phyloP scores from a whole-genome alignment of 2,329 filamentous ascomycete species.

The Hypoxylon sp. region DNA sequence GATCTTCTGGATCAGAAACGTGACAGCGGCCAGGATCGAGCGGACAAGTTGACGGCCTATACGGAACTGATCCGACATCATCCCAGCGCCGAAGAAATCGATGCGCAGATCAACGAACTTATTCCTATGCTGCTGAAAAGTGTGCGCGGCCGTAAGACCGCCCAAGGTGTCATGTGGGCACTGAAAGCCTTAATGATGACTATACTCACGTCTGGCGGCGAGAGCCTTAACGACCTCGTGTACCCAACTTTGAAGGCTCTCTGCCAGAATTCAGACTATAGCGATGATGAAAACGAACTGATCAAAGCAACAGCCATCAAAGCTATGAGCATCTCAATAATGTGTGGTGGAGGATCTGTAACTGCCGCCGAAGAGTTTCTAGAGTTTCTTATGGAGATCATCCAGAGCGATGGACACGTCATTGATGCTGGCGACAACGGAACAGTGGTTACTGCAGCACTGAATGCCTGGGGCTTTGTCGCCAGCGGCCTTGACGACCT shows the following conservation, averaged over 20 bases:
- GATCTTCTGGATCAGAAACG: slow-evolving; percentile 83
- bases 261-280: slow-evolving; percentile 77
- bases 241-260: slow-evolving; percentile 71
- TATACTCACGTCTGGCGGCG: slow-evolving; percentile 75
- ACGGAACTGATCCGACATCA: slow-evolving; percentile 77
- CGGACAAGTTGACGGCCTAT: slow-evolving; percentile 74
- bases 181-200: slow-evolving; percentile 81
- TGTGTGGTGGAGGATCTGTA: slow-evolving; percentile 81
- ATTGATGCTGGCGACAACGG: slow-evolving; percentile 80
- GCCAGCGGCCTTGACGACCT: slow-evolving; percentile 84
- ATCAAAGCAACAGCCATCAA: slow-evolving; percentile 81
- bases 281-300: slow-evolving; percentile 70
- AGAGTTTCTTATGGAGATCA: slow-evolving; percentile 81
- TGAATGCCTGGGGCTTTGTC: slow-evolving; percentile 85
- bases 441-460: slow-evolving; percentile 78
- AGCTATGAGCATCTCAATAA: slow-evolving; percentile 78
- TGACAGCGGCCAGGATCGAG: slow-evolving; percentile 79
- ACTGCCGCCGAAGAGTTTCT: slow-evolving; percentile 80
- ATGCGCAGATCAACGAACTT: slow-evolving; percentile 72
- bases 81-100: slow-evolving; percentile 72
- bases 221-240: slow-evolving; percentile 75
- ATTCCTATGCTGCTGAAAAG: slow-evolving; percentile 77
- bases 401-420: slow-evolving; percentile 82
- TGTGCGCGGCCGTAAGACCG: slow-evolving; percentile 77
- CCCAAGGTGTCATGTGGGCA: slow-evolving; percentile 78